phyloP scores from a whole-genome alignment of 2,329 filamentous ascomycete species.

The Reticulascus tulasneorum region DNA sequence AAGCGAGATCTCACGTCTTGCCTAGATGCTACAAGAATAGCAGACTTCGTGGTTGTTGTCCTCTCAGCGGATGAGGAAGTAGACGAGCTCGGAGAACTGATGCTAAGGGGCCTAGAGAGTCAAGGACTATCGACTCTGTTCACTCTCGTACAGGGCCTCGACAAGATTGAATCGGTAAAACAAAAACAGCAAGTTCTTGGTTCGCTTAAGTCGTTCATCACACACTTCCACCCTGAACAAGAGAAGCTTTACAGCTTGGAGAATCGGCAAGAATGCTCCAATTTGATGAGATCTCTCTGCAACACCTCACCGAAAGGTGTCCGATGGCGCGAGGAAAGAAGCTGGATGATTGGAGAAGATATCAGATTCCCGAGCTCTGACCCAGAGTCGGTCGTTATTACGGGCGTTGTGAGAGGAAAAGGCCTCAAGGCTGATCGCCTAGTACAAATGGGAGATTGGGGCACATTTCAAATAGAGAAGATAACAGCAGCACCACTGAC shows the following conservation, averaged over 20 bases:
- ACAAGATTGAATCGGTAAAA: constrained; percentile 75
- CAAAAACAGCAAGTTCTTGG: constrained; percentile 69
- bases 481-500: constrained; percentile 73
- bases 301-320: constrained; percentile 90
- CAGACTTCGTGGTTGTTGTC: constrained; percentile 87
- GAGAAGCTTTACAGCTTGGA: constrained; percentile 90
- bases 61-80: constrained; percentile 80
- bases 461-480: constrained; percentile 86
- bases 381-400: constrained; percentile 66
- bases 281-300: constrained; percentile 86
- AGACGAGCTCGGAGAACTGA: constrained; percentile 77
- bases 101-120: constrained; percentile 82
- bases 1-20: constrained; percentile 71
- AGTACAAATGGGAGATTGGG: constrained; percentile 90
- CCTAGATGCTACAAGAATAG: constrained; percentile 79
- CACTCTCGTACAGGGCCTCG: constrained; percentile 75
- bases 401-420: constrained; percentile 80
- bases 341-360: constrained; percentile 90
- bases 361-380: constrained; percentile 64
- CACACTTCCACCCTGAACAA: constrained; percentile 87
- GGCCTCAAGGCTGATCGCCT: constrained; percentile 86
- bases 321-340: constrained; percentile 91
- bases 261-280: constrained; percentile 84
- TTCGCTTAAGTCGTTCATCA: constrained; percentile 88
- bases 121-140: constrained; percentile 94